Base-by-base conservation (phyloP, 345 rosid species). In the Brassica carinata region DNA sequence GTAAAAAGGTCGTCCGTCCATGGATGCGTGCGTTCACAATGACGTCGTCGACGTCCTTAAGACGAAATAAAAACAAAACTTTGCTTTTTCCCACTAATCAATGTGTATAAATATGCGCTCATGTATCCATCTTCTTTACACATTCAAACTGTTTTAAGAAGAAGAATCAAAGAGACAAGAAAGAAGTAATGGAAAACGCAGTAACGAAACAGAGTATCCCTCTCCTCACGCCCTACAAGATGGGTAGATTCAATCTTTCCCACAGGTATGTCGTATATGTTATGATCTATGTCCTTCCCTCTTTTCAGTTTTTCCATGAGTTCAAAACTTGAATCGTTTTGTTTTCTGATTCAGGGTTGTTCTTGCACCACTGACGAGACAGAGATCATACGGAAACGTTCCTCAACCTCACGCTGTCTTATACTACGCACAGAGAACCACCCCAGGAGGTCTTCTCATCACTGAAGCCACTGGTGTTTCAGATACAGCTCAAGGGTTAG, bases 341-440 rank as follows among this genome's bases (percentile, higher is more conserved):
- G 63, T n/a, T n/a, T 27, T 48, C 3, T 9, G 29, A 19, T 8
- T 68, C 29, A 88, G 92, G 81, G 82, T 87, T 76, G 90, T 88
- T 72, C 77, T 90, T 9, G 91, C 92, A 45, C 90, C 97, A 5
- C 64, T 91, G 83, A 85, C 94, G 2, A 85, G 93, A 62, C 82
- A 82, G 68, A 87, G 92, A 79, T 90, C 90, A 7, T 86, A 80
- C 78, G 74, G 76, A 31, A 85, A 84, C 40, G 87, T 89, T 64
- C 93, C 95, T 70, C 91, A 88, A 77, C 91, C 90, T 8, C 97
- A 89, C 23, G 96, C 96, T 34, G 63, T 85, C 7, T 73, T 91
- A 9, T 89, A 92, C 74, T 92, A 91, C 69, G 86, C 96, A 5
- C 97, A 92, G 62, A 87, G 97, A 84, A 33, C 90, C n/a, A 72